Base-by-base conservation (phyloP, 495 filamentous ascomycete genomes). In the Podospora pseudopauciseta region DNA sequence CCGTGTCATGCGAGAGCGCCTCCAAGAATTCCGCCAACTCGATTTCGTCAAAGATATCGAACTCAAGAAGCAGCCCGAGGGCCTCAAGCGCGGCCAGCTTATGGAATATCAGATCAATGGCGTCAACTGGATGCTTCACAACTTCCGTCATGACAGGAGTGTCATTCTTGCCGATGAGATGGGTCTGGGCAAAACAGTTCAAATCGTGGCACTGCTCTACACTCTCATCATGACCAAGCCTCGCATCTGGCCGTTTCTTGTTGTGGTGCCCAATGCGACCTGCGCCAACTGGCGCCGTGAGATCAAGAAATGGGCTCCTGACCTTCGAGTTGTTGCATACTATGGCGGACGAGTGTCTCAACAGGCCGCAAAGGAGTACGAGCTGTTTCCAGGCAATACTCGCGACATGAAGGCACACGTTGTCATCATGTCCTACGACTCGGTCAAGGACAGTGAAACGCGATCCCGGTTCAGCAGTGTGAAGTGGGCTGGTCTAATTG, bases 101-200 rank as follows among this genome's bases (percentile, higher is more conserved):
- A 98, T 99, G 94, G 82, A 86, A 13, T 99, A 99, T 75, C 96
- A 99, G 74, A 80, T 94, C 55, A 92, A 97, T 20, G 96, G 96
- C 18, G 77, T 98, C 67, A 97, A 98, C 75, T 99, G 95, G 93
- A 86, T 98, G n/a, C 90, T 96, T 67, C 97, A 92, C 76, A 94
- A 92, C 75, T 97, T 92, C 82, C 87, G 91, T 68, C 80, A 86
- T 60, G 82, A 89, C 68, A 85, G 91, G 68, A 98, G 96, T 72
- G 90, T 90, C n/a, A 95, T 99, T 72, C 86, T 99, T 2, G 96
- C 96, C 2, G 96, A 99, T 72, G 96, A 99, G 75, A 99, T 99
- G 96, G 96, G 96, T 4, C 87, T 99, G 11, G 96, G 96, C 28
- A 99, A 99, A 82, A 99, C 96, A 0, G 91, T 99, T 60, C 96